Base-by-base conservation (phyloP, 345 rosid genomes). In the Garcia nutans region DNA sequence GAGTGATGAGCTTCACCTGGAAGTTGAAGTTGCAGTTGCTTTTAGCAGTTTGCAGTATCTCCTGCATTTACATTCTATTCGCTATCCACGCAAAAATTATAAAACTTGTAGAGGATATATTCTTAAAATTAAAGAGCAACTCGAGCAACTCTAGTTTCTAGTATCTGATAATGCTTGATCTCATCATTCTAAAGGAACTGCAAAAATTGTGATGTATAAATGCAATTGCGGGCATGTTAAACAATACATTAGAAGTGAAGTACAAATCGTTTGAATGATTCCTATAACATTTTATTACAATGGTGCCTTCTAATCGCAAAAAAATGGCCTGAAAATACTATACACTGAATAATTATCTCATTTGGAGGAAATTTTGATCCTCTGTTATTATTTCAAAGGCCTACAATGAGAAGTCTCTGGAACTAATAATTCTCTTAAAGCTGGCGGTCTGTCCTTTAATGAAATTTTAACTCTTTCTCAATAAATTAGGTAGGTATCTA, bases 401-500 rank as follows among this genome's bases (percentile, higher is more conserved):
- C 52, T 20, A 65, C 10, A 42, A 42, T 41, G 52, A 65, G 28
- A 24, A 22, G 31, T 42, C 26, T 42, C 31, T 42, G 10, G 52
- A n/a, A 65, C 24, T 65, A n/a, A 12, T 65, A n/a, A 65, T 65
- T 26, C 70, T 20, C 52, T 65, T 12, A 65, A 37, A 5, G 44
- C 20, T 23, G 70, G 31, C 26, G 44, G 20, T 65, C 50, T 42
- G 26, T 65, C 52, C 7, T n/a, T n/a, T 0, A 3, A 65, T 20
- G 17, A 42, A 54, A n/a, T 26, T 65, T 60, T 19, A 7, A 22
- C 20, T 60, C 41, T 59, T 72, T 47, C 41, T 44, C 10, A n/a
- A 72, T 72, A 60, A 72, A 75, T 81, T 76, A 85, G 84, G 84
- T 76, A 0, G 2, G 42, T 49, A 70, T 62, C 84, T 72, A 87